These are phyloP conservation scores for Monosporascus sp. DNA, from an alignment of 2,329 filamentous ascomycete species.

Conservation along the genomic window DNA sequence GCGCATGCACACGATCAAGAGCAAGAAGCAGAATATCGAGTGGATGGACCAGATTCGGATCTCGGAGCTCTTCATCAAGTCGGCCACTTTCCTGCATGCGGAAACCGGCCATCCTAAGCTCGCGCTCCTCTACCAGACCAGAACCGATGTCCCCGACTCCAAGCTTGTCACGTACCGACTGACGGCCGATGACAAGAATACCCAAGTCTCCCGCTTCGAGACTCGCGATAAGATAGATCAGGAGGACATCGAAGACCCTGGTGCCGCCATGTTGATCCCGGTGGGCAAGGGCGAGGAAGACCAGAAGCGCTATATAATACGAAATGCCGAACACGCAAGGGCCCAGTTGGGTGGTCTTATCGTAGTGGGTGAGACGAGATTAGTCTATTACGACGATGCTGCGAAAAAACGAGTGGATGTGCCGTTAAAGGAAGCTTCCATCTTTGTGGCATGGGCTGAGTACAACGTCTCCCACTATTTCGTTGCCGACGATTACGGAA, in stretches of 20 bases:
- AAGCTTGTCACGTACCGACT: slow-evolving; percentile 55
- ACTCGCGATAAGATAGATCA: slow-evolving; percentile 50
- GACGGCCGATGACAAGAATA: slow-evolving; percentile 53
- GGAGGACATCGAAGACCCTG: slow-evolving; percentile 48
- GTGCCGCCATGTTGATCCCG: slow-evolving; percentile 57
- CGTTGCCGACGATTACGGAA: slow-evolving; percentile 88
- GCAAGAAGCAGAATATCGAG: slow-evolving; percentile 37
- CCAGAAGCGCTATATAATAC: slow-evolving; percentile 55
- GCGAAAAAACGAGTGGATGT: slow-evolving; percentile 62
- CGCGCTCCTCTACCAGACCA: slow-evolving; percentile 53
- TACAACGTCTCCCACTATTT: slow-evolving; percentile 78
- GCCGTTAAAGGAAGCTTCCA: slow-evolving; percentile 65
- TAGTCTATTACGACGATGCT: slow-evolving; percentile 80
- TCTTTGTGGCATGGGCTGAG: slow-evolving; percentile 88
- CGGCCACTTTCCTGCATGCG: slow-evolving; percentile 51
- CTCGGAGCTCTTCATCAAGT: slow-evolving; percentile 55
- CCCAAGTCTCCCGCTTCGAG: slow-evolving; percentile 50
- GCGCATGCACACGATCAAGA: slow-evolving; percentile 43
- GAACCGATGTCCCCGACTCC: slow-evolving; percentile 46
- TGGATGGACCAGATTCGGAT: slow-evolving; percentile 51
- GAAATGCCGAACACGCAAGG: slow-evolving; percentile 46
- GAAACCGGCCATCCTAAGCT: slow-evolving; percentile 54
- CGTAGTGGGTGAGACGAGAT: slow-evolving; percentile 71
- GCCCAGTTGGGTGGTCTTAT: slow-evolving; percentile 66
- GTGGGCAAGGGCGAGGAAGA: slow-evolving; percentile 50